Evolutionary conservation across 352 stramenopile species (phyloP).

Genomic region (Aphanomyces astaci): DNA sequence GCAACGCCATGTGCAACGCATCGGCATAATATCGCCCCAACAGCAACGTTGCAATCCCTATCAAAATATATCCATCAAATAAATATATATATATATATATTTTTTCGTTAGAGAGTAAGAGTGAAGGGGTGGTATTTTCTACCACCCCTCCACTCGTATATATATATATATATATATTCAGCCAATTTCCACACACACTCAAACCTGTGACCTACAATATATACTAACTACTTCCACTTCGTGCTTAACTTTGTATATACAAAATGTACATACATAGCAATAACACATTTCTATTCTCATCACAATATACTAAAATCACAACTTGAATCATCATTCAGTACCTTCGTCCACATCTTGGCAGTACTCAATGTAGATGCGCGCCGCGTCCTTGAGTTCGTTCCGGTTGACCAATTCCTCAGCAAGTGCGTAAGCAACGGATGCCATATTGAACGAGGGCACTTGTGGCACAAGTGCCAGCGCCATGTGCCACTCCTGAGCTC

Average conservation of each 20-base stretch:
- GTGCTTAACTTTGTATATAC: too few relatives aligned
- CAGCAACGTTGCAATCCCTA: conserved; percentile 50
- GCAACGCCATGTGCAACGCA: conserved; percentile 43
- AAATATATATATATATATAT: too few relatives aligned
- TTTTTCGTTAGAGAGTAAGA: too few relatives aligned
- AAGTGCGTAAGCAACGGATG: conserved; percentile 42
- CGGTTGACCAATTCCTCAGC: conserved; percentile 43
- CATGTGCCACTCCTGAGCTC: conserved; percentile 52
- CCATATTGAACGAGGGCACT: conserved; percentile 28
- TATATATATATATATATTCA: too few relatives aligned
- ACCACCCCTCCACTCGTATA: too few relatives aligned
- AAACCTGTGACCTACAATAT: too few relatives aligned
- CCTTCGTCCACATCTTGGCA: conserved; percentile 61
- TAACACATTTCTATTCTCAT: neutral
- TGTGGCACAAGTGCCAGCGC: conserved; percentile 38
- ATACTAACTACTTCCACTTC: too few relatives aligned
- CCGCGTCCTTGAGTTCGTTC: conserved; percentile 34
- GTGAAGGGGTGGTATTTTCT: too few relatives aligned
- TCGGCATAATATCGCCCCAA: conserved; percentile 50
- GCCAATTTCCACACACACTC: too few relatives aligned
- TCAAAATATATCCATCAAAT: too few relatives aligned
- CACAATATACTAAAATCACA: neutral
- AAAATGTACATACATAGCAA: too few relatives aligned
- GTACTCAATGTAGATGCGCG: conserved; percentile 65
- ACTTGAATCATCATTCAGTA: neutral